These are phyloP conservation scores for Fistulinella prunicolor DNA, from an alignment of 768 basidiomycete species.

Conservation along the genomic window DNA sequence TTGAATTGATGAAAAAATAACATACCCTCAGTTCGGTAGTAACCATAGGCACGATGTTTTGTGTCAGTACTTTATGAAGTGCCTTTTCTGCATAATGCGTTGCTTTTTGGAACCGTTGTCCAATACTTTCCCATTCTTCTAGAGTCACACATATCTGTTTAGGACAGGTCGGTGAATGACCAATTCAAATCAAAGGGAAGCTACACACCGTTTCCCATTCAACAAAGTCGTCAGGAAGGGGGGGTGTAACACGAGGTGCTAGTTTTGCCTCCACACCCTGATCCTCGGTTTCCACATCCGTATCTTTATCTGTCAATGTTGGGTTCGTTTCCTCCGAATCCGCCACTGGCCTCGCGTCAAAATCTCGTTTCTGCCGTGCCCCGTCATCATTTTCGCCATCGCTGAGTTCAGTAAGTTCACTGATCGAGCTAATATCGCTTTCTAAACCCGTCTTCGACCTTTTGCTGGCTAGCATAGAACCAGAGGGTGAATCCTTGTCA, in stretches of 20 bases:
- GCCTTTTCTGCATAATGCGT: constrained; percentile 80
- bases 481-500: constrained; percentile 11
- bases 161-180: background rate
- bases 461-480: constrained; percentile 9
- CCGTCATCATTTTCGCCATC: constrained; percentile 37
- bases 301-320: background rate
- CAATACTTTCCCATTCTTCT: constrained; percentile 80
- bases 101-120: constrained; percentile 70
- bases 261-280: background rate
- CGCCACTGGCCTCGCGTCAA: background rate
- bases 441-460: constrained; percentile 53
- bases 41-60: constrained; percentile 68
- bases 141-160: constrained; percentile 79
- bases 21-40: constrained; percentile 62
- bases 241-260: constrained; percentile 6
- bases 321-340: constrained; percentile 3
- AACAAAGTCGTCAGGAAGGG: constrained; percentile 52
- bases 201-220: constrained; percentile 89
- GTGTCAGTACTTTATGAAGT: constrained; percentile 63
- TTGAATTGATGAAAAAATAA: background rate
- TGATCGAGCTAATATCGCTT: constrained; percentile 58
- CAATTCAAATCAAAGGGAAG: background rate
- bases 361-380: constrained; percentile 14
- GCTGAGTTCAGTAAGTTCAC: constrained; percentile 73
- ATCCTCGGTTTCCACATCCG: constrained; percentile 2